phyloP scores from a whole-genome alignment of 306 rosid species.

The Begonia peltatifolia region DNA sequence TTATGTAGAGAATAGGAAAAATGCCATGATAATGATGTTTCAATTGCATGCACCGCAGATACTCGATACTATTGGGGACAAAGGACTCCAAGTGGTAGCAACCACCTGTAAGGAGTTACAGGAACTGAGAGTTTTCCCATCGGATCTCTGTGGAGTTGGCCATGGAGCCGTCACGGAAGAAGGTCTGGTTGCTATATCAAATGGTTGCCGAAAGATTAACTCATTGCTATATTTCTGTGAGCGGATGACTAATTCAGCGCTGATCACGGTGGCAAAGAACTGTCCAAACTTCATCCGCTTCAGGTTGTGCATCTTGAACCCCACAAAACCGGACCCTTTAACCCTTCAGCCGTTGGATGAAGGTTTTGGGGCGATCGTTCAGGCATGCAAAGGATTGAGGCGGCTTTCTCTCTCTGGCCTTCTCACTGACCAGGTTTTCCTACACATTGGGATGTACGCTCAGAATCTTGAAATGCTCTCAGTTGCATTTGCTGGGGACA shows the following conservation, averaged over 20 bases:
- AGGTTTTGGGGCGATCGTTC: constrained; percentile 94
- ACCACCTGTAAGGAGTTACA: constrained; percentile 60
- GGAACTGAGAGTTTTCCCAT: constrained; percentile 87
- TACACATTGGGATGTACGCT: constrained; percentile 78
- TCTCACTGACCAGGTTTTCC: constrained; percentile 66
- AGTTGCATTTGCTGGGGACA: constrained; percentile 77
- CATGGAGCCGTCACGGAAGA: constrained; percentile 60
- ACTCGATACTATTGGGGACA: constrained; percentile 78
- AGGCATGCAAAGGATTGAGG: constrained; percentile 64
- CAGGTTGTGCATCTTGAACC: constrained; percentile 63
- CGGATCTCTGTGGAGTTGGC: constrained; percentile 34
- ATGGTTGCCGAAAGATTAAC: constrained; percentile 75
- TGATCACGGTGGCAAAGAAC: constrained; percentile 71
- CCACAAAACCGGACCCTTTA: constrained; percentile 52
- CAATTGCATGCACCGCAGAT: constrained; percentile 24
- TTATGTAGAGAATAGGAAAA: background rate
- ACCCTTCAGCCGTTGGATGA: constrained; percentile 73
- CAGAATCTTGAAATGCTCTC: constrained; percentile 90
- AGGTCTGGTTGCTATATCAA: constrained; percentile 75
- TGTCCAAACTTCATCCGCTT: constrained; percentile 80
- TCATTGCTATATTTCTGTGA: constrained; percentile 79
- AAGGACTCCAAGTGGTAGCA: constrained; percentile 68
- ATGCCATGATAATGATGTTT: constrained; percentile 3
- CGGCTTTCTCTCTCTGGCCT: constrained; percentile 68
- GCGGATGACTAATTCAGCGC: constrained; percentile 96